Evolutionary conservation across 768 basidiomycete species (phyloP), one percentile per base, ranked within the genome.

Genomic region (Rhodocollybia butyracea): DNA sequence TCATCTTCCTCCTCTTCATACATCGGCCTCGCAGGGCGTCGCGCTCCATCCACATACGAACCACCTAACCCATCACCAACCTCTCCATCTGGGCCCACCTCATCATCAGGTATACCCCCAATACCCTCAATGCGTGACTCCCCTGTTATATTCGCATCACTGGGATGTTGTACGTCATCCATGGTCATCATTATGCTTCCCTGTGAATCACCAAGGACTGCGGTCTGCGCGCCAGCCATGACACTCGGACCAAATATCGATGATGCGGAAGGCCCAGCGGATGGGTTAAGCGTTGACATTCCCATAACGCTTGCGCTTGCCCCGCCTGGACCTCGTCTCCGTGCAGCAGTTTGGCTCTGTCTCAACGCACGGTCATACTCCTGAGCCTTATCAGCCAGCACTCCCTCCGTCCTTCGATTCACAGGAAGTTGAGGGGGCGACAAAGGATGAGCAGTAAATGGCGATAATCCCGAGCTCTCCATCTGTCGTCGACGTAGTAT

Each of bases 321-420:
- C 24, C 24, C 77, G 46, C 76, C 68, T 1, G 73, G 68, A 8
- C 75, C 62, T 11, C 66, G 70, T 57, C 77, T 75, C 46, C 84
- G 71, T 46, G 82, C 82, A 22, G 76, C 73, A 54, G 73, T 73
- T 64, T 86, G 85, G 59, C 89, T 90, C 64, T 88, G 86, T 51
- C 76, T 75, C 46, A 91, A 73, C 31, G 88, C 87, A 26, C 83
- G 81, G 63, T 91, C 91, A 67, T 91, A 89, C 63, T 86, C 85
- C 57, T 84, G 80, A n/a, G 82, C 79, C 43, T 80, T 80, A 56
- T 85, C 86, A 21, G 68, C 68, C 41, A 76, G 65, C 19, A 70
- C 61, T 50, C 66, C 61, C 57, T 80, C 74, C 48, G 67, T 56
- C 56, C 64, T 54, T 53, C 74, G 63, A 52, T 74, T 69, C 40